These are phyloP conservation scores for Elongisporangium undulatum DNA, from an alignment of 352 stramenopile species.

Conservation along the genomic window DNA sequence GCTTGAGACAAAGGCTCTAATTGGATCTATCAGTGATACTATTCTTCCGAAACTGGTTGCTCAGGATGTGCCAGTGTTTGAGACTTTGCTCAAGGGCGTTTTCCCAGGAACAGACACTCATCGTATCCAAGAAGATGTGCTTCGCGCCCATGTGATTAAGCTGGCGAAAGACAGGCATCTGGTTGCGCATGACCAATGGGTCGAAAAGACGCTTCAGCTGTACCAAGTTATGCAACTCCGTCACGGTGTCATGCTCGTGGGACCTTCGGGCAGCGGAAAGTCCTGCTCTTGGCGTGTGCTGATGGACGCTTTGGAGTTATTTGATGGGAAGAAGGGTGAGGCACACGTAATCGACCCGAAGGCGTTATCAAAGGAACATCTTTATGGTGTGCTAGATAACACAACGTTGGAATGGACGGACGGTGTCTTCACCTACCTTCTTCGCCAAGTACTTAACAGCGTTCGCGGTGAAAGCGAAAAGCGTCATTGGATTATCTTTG, in stretches of 20 bases:
- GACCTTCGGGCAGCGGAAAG: conserved; percentile 96
- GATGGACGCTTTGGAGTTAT: conserved; percentile 90
- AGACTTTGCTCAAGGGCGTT: conserved; percentile 94
- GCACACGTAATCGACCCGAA: conserved; percentile 99
- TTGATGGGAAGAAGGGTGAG: conserved; percentile 96
- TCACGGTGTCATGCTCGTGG: conserved; percentile 99
- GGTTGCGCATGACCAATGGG: conserved; percentile 89
- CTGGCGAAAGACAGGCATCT: conserved; percentile 90
- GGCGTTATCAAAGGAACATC: conserved; percentile 96
- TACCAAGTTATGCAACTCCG: conserved; percentile 97
- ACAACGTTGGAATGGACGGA: conserved; percentile 99
- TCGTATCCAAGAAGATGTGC: conserved; percentile 80
- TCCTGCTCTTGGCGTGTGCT: conserved; percentile 93
- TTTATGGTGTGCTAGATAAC: conserved; percentile 99
- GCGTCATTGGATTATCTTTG: conserved; percentile 99
- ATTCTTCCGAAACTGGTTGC: conserved; percentile 99
- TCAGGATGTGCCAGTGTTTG: conserved; percentile 96
- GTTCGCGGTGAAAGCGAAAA: conserved; percentile 95
- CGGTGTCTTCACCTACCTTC: conserved; percentile 97
- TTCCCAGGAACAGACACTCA: conserved; percentile 93
- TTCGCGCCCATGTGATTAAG: conserved; percentile 88
- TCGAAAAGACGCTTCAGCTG: conserved; percentile 99
- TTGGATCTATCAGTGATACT: conserved; percentile 98
- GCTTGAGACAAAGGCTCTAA: conserved; percentile 93
- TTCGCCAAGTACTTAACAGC: conserved; percentile 97